Conservation (phyloP, 257 asterid genomes). For the Striga asiatica region DNA sequence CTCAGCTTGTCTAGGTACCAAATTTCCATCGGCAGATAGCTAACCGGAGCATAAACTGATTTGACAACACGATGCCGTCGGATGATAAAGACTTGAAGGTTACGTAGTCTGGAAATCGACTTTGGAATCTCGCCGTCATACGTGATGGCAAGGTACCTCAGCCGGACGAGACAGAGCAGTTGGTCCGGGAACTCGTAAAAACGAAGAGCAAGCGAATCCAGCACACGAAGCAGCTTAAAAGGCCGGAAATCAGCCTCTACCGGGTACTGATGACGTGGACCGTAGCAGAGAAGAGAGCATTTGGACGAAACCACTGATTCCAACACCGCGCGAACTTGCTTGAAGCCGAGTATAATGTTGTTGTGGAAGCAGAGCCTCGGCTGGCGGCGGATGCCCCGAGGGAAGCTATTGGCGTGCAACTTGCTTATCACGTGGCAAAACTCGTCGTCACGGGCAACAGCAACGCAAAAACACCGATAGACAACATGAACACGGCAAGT, state of each 20-base stretch:
- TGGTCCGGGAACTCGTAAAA: not conserved
- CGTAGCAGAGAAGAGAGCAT: slow-evolving; percentile 8
- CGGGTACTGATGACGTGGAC: not conserved
- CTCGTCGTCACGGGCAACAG: not conserved
- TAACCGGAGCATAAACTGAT: not conserved
- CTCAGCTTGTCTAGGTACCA: slow-evolving; percentile 11
- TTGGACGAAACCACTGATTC: not conserved
- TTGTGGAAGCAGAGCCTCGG: slow-evolving; percentile 8
- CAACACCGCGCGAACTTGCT: not conserved
- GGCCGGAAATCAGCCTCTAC: not conserved
- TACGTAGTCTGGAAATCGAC: slow-evolving; percentile 7
- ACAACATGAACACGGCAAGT: not conserved
- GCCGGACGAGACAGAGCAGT: not conserved
- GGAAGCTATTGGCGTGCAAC: not conserved
- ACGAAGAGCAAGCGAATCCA: not conserved
- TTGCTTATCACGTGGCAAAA: not conserved
- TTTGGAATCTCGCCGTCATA: not conserved
- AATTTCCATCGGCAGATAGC: not conserved
- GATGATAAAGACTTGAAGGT: slow-evolving; percentile 10
- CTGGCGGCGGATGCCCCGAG: not conserved
- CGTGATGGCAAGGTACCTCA: slow-evolving; percentile 17
- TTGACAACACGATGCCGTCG: not conserved
- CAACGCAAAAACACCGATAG: not conserved
- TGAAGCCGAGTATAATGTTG: not conserved
- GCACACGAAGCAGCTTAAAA: slow-evolving; percentile 9